Base-by-base conservation (phyloP, 2,329 filamentous ascomycete species). In the Fusarium nelsonii region DNA sequence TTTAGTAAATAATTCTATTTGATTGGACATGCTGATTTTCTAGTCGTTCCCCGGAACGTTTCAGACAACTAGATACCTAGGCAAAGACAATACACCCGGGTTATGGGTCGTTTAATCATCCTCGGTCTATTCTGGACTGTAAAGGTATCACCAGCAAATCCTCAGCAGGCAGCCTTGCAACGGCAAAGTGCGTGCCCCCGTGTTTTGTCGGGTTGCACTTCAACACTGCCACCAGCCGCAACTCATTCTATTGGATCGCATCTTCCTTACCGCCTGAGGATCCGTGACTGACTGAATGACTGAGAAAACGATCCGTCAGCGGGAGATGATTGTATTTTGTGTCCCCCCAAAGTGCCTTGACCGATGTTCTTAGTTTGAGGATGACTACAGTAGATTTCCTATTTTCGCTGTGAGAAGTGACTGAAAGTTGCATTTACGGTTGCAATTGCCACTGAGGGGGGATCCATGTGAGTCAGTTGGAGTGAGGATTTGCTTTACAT, bases 391-490 rank as follows among this genome's bases (percentile, higher is more conserved):
- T 28, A 12, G 23, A 23, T 15, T 3, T 44, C 26, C 41, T 32
- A 48, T 23, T 30, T 16, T 39, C 32, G 37, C 36, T 33, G 46
- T 53, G 51, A 62, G 40, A 69, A 43, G 40, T 60, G 34, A 57
- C 44, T 54, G 63, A 51, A 48, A 34, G 49, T 28, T 40, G 48
- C 23, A 40, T 23, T 50, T 51, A n/a, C 34, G 33, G 48, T 51
- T 51, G 16, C 43, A 62, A 53, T 61, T 63, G 51, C 39, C 43
- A 49, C 50, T 55, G 59, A 53, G 33, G 37, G 44, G 39, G 49
- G 30, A 15, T 26, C 11, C 65, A 71, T 70, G 59, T 65, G 68
- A 58, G 68, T 69, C 59, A 69, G 64, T 71, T 44, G 55, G 33
- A 26, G 32, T 39, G 58, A 49, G 55, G 32, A 45, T 51, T 39